These are phyloP conservation scores for Gamarada debralockiae DNA, from an alignment of 495 filamentous ascomycete species.

Conservation along the genomic window DNA sequence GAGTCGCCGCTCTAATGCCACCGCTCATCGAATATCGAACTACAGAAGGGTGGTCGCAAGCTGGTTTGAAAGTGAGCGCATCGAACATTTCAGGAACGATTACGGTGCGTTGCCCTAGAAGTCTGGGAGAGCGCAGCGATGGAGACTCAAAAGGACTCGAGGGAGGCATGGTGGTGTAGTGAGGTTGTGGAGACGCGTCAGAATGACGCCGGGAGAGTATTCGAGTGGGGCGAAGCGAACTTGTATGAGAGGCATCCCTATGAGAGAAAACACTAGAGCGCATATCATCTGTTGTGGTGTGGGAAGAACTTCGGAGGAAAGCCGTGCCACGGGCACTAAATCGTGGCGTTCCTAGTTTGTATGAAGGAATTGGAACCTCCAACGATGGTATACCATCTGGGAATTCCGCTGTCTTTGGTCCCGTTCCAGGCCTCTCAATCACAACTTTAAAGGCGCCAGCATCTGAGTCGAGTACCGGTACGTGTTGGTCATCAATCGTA, in stretches of 20 bases:
- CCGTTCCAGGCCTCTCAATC: slow-evolving; percentile 69
- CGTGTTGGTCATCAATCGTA: slow-evolving; percentile 48
- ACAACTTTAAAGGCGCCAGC: slow-evolving; percentile 76
- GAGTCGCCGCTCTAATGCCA: slow-evolving; percentile 84
- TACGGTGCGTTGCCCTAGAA: slow-evolving; percentile 5
- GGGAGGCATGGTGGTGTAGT: slow-evolving; percentile 16
- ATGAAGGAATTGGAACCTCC: slow-evolving; percentile 81
- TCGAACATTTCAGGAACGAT: slow-evolving; percentile 72
- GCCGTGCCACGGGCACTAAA: slow-evolving; percentile 79
- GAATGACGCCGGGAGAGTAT: slow-evolving; percentile 37
- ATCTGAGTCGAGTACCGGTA: slow-evolving; percentile 45
- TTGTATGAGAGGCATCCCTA: slow-evolving; percentile 10
- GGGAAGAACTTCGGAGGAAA: slow-evolving; percentile 72
- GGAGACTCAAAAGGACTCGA: slow-evolving; percentile 5
- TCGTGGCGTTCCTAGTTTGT: slow-evolving; percentile 76
- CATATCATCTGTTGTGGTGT: slow-evolving; percentile 48
- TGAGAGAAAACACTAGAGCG: slow-evolving; percentile 23
- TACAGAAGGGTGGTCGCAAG: slow-evolving; percentile 71
- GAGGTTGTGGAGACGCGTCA: slow-evolving; percentile 33
- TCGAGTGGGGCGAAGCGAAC: slow-evolving; percentile 27
- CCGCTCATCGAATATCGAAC: slow-evolving; percentile 78
- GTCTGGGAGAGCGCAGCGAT: slow-evolving; percentile 3
- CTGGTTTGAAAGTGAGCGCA: slow-evolving; percentile 62
- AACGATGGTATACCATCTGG: slow-evolving; percentile 48
- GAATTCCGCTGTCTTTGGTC: slow-evolving; percentile 65